phyloP scores from a whole-genome alignment of 108 stramenopile genomes.

The Seminavis robusta region DNA sequence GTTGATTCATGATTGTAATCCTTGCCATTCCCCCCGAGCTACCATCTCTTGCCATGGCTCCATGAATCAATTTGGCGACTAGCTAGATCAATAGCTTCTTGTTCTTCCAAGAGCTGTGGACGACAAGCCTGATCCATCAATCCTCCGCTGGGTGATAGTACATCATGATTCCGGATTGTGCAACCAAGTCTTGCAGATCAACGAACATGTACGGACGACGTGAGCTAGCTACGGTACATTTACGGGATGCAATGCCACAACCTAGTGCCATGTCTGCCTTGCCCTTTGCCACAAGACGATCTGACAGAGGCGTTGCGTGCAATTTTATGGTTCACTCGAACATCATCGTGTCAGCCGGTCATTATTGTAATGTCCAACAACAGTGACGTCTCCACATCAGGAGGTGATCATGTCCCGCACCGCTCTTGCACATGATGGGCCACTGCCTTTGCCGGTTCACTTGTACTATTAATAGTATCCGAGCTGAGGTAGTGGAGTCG shows the following conservation, averaged over 20 bases:
- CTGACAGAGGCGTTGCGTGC: no score
- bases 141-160: slow-evolving; percentile 61
- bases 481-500: no score
- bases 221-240: slow-evolving; percentile 66
- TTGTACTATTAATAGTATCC: no score
- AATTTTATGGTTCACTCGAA: no score
- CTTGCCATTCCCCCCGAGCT: slow-evolving; percentile 75
- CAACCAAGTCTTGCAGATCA: slow-evolving; percentile 27
- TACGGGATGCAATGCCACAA: slow-evolving; percentile 12
- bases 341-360: no score
- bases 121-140: slow-evolving; percentile 47
- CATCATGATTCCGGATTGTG: slow-evolving; percentile 51
- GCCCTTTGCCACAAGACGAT: no score
- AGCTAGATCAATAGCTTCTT: slow-evolving; percentile 62
- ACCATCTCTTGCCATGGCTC: slow-evolving; percentile 78
- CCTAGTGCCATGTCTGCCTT: slow-evolving; percentile 37
- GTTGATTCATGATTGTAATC: slow-evolving; percentile 41
- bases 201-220: slow-evolving; percentile 39
- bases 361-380: no score
- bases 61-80: slow-evolving; percentile 46
- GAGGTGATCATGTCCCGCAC: no score
- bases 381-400: no score
- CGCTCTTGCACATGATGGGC: no score
- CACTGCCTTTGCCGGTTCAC: no score
- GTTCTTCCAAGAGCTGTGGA: slow-evolving; percentile 27